These are phyloP conservation scores for Mycena olivaceomarginata DNA, from an alignment of 768 basidiomycete species.

Conservation along the genomic window DNA sequence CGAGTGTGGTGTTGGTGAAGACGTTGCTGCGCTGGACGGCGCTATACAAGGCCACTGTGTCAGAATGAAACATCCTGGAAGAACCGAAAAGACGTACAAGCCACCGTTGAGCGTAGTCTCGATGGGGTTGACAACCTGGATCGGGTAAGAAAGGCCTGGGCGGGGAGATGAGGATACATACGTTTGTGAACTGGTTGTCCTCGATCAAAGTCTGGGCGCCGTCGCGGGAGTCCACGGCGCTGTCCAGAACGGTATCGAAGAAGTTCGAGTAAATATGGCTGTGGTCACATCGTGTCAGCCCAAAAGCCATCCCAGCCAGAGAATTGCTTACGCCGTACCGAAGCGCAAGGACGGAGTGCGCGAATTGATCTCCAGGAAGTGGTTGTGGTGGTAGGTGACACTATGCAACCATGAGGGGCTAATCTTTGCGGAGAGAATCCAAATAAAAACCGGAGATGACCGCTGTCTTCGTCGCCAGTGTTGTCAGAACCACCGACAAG, in stretches of 20 bases:
- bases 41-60: neutral
- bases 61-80: neutral
- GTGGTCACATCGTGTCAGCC: neutral
- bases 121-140: constrained; percentile 31
- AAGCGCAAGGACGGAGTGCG: constrained; percentile 43
- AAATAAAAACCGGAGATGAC: constrained; percentile 36
- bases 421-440: neutral
- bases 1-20: constrained; percentile 35
- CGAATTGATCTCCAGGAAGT: constrained; percentile 42
- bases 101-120: constrained; percentile 43
- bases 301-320: neutral
- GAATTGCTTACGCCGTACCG: constrained; percentile 29
- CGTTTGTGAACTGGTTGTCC: constrained; percentile 43
- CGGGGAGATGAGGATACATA: neutral
- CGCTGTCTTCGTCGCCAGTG: constrained; percentile 42
- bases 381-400: constrained; percentile 45
- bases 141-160: neutral
- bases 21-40: constrained; percentile 38
- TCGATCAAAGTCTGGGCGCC: constrained; percentile 42
- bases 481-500: constrained; percentile 42
- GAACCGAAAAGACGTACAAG: constrained; percentile 25
- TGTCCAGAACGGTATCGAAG: constrained; percentile 36
- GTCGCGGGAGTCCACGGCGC: constrained; percentile 39
- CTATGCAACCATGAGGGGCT: constrained; percentile 10
- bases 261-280: constrained; percentile 42